A percentile compares a stretch with the other conserved stretches of the same genome.
phyloP scores from a whole-genome alignment of 2,329 filamentous ascomycete genomes.

The Acephala macrosclerotiorum region DNA sequence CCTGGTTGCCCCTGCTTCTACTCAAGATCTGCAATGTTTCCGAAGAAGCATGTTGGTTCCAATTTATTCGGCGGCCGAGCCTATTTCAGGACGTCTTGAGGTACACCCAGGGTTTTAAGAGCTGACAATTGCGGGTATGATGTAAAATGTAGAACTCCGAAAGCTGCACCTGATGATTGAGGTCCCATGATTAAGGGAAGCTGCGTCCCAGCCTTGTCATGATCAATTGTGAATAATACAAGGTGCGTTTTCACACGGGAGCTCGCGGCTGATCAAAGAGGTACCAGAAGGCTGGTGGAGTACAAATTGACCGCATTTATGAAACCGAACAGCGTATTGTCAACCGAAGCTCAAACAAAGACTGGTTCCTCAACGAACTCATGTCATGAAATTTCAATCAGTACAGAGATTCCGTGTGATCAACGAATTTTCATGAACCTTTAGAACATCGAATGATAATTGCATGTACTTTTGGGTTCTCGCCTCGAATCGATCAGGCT shows the following conservation, averaged over 20 bases:
- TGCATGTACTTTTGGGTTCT: neutral
- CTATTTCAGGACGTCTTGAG: neutral
- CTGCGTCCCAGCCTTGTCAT: neutral
- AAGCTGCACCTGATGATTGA: neutral
- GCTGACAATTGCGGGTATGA: constrained; percentile 8
- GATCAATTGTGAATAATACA: neutral
- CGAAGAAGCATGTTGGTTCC: neutral
- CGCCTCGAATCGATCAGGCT: neutral
- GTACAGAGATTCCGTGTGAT: neutral
- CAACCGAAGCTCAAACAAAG: neutral
- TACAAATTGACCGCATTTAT: neutral
- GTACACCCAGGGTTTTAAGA: constrained; percentile 6
- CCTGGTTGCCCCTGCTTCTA: neutral
- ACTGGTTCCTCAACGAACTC: neutral
- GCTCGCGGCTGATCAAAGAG: neutral
- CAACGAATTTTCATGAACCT: neutral
- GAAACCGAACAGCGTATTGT: neutral
- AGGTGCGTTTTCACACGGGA: too few species aligned
- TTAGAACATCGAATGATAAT: constrained; percentile 10
- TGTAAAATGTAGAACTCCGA: constrained; percentile 6
- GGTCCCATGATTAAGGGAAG: neutral
- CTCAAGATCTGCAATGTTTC: constrained; percentile 7
- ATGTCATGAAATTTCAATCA: neutral
- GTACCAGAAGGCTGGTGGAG: neutral
- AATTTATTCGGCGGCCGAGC: neutral